phyloP scores from a whole-genome alignment of 768 basidiomycete genomes.

The Tylopilus rubrobrunneus region DNA sequence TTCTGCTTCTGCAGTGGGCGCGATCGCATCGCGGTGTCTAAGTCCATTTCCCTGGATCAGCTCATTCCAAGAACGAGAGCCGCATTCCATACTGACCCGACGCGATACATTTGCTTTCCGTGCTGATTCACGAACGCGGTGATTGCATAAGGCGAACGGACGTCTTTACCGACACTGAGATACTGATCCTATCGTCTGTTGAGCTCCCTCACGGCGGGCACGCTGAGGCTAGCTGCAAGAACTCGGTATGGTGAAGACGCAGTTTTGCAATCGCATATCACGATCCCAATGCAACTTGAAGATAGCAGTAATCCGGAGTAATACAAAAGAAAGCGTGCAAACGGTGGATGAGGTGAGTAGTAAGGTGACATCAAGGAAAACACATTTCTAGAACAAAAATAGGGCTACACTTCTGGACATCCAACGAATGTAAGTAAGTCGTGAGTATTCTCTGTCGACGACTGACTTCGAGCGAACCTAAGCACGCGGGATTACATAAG shows the following conservation, averaged over 20 bases:
- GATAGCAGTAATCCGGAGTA: slow-evolving; percentile 1
- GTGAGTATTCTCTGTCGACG: background rate
- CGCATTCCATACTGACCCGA: slow-evolving; percentile 53
- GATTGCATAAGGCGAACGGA: slow-evolving; percentile 76
- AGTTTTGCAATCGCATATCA: background rate
- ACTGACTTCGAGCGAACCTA: too few species aligned
- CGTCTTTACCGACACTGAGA: slow-evolving; percentile 59
- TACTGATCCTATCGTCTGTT: slow-evolving; percentile 73
- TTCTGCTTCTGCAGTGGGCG: slow-evolving; percentile 59
- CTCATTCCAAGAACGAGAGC: background rate
- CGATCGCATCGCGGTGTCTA: slow-evolving; percentile 58
- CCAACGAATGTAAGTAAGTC: background rate
- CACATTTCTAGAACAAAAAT: slow-evolving; percentile 10
- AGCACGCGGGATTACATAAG: too few species aligned
- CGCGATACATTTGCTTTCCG: slow-evolving; percentile 72
- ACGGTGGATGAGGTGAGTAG: background rate
- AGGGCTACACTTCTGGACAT: background rate
- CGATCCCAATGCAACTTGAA: background rate
- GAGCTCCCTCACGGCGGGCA: slow-evolving; percentile 65
- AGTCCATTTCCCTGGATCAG: slow-evolving; percentile 2
- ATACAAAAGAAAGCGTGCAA: slow-evolving; percentile 5
- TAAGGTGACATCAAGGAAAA: background rate
- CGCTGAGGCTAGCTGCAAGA: background rate
- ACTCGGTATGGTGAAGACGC: background rate
- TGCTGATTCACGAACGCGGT: slow-evolving; percentile 81